Percentiles rank a stretch among this genome's conserved stretches.
Evolutionary conservation across 305 asterid species (phyloP).

Genomic region (Fraxinus albicans): DNA sequence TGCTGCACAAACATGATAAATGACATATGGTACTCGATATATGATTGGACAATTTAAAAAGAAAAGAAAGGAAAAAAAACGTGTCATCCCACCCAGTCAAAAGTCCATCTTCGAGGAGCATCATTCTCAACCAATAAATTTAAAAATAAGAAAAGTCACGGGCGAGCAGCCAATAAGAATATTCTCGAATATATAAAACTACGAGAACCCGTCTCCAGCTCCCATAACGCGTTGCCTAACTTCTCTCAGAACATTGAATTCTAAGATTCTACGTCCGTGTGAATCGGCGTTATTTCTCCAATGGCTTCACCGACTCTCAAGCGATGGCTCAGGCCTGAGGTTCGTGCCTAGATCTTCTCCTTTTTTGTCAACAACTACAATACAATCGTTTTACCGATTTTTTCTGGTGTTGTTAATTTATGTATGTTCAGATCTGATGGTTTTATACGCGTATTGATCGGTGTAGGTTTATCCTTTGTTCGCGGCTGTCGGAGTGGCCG

Average conservation of each 20-base stretch:
- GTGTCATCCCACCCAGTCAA: background rate
- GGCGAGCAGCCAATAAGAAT: background rate
- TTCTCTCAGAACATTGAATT: background rate
- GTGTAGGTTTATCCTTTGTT: constrained; percentile 78
- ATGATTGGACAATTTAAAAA: no score
- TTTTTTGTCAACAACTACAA: background rate
- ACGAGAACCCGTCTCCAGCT: background rate
- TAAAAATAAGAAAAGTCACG: background rate
- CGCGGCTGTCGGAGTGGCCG: constrained; percentile 79
- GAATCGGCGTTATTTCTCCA: constrained; percentile 1
- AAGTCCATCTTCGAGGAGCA: background rate
- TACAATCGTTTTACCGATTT: background rate
- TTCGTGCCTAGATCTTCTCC: constrained; percentile 15
- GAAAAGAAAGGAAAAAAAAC: no score
- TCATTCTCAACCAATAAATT: background rate
- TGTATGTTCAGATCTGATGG: background rate
- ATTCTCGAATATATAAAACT: background rate
- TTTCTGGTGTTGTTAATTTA: background rate
- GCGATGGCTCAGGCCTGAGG: constrained; percentile 97
- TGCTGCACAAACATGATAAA: no score
- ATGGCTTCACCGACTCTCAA: constrained; percentile 69
- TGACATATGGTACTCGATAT: no score
- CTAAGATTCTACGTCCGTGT: constrained; percentile 19
- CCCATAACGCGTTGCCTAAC: background rate
- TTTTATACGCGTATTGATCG: background rate